phyloP scores from a whole-genome alignment of 306 rosid genomes.

The Sicyos baderoa region DNA sequence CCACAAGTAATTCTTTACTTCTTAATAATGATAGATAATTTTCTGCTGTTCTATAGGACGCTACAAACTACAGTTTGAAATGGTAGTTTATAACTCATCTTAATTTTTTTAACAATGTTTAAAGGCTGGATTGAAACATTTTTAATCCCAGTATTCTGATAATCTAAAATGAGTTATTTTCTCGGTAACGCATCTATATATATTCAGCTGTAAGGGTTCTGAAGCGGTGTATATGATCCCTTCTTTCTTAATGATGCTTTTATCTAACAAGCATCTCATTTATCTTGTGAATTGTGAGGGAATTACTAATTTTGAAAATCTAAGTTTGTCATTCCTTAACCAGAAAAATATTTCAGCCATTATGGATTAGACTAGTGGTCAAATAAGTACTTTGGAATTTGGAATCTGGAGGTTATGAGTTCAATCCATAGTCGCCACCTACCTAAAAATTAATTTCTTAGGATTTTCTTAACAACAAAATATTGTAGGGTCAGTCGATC shows the following conservation, averaged over 20 bases:
- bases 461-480: too few relatives aligned
- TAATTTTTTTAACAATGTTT: neutral
- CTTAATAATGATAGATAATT: neutral
- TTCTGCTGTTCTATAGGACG: neutral
- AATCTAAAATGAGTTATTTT: neutral
- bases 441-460: too few relatives aligned
- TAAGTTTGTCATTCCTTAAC: neutral
- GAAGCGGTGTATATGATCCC: neutral
- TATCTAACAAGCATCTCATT: neutral
- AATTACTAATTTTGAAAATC: neutral
- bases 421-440: too few relatives aligned
- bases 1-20: conserved; percentile 56
- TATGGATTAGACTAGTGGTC: too few relatives aligned
- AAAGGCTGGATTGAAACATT: neutral
- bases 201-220: neutral
- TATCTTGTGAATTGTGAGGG: neutral
- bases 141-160: neutral
- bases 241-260: neutral
- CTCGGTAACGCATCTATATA: neutral
- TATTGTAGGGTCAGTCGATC: too few relatives aligned
- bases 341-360: neutral
- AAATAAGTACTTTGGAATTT: too few relatives aligned
- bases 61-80: neutral
- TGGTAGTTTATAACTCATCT: neutral
- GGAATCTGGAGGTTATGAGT: too few relatives aligned